Base-by-base conservation (phyloP, 2,329 filamentous ascomycete genomes). In the Trichophyton mentagrophytes region DNA sequence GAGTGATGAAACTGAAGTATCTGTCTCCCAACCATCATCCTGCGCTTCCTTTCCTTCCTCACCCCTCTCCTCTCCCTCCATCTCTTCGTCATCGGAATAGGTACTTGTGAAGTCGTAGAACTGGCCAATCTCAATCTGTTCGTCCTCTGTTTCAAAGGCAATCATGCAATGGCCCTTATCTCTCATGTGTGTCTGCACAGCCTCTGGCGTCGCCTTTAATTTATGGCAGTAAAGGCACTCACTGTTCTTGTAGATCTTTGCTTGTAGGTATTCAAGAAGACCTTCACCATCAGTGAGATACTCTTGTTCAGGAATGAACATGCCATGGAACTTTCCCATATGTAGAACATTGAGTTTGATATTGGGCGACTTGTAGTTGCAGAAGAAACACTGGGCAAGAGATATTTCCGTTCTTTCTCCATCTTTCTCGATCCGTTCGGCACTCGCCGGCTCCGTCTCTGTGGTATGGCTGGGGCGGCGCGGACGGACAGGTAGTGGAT, bases 161-260 rank as follows among this genome's bases (percentile, higher is more conserved):
- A 99, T 95, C 82, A 91, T 96, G 81, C 92, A 97, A 75, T 99
- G 93, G 0, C 90, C 88, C 71, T 90, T 92, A 72, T 99, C 93
- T 51, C 90, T 86, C 93, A 99, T 99, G 72, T 99, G 93, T 0
- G 91, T 96, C 71, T 96, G 91, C 27, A 91, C 84, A 17, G 89
- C 92, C 61, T 86, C 85, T 0, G 87, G 80, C 11, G 86, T 91
- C 64, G 86, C 83, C 70, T 93, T 89, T 49, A 86, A 74, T 73
- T 93, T 95, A 70, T 88, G 86, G 71, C 93, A 99, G 70, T 86
- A 90, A 55, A 99, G 74, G 72, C 93, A 99, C 72, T 95, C 86
- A 70, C 90, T 85, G 64, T 86, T 83, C 62, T 90, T 83, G 63
- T 86, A 82, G 46, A 99, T 86, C 66, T 90, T 95, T 65, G 85